Evolutionary conservation across 352 stramenopile species (phyloP), one percentile per base, ranked within the genome.

Genomic region (Phytophthora cryptogea): DNA sequence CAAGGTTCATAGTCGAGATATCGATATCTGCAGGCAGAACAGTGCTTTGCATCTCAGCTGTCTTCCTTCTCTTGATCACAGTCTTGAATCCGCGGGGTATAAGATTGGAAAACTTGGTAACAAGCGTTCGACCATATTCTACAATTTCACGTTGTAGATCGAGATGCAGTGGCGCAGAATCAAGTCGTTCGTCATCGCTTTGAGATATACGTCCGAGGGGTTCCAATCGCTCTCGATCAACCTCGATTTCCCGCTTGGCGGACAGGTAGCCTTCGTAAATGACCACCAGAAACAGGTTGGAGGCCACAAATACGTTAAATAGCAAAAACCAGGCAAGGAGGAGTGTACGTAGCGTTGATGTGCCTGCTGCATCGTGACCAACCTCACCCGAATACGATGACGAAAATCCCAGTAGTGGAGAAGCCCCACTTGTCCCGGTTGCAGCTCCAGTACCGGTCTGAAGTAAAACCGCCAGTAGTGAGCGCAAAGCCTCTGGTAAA

Each of bases 241-340:
- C 20, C 10, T 70, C 63, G n/a, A 68, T 45, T 39, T 80, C 69
- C 33, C 68, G 60, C 13, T 67, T 52, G 5, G 72, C 69, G 13
- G 66, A 62, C 7, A 62, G 28, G 26, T 82, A 82, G 0, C 66
- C 59, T 45, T 84, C 70, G 31, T 70, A 76, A n/a, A 84, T 39
- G 11, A 84, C 55, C 23, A 73, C 70, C 36, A 84, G 67, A 40
- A 80, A 79, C 9, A 84, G 51, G 16, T 81, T 84, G 27, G 73
- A 61, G 5, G 80, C 41, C 36, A 85, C 52, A 14, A 80, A 70
- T 3, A 80, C 65, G 40, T 80, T 71, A 17, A 82, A 51, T 30
- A 83, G 32, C 13, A 80, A 48, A 32, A 85, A 85, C n/a, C 62
- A 66, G 2, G 65, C 67, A 14, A 85, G 67, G 32, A 85, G 27